These are phyloP conservation scores for Auriscalpium vulgare DNA, from an alignment of 768 basidiomycete genomes.

Conservation along the genomic window DNA sequence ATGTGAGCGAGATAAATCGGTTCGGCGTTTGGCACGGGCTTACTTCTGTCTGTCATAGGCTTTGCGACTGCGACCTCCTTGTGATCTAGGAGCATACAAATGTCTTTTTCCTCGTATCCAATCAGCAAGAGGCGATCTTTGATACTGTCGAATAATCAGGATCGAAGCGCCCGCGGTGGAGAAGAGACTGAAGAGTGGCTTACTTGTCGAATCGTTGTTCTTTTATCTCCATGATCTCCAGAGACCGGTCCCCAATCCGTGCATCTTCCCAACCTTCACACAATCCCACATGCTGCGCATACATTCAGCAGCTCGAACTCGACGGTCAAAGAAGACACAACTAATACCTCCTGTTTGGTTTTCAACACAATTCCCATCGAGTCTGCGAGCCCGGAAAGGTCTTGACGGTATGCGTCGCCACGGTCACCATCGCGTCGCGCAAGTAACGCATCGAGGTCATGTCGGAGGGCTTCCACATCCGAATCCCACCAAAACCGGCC, in stretches of 20 bases:
- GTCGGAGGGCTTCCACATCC: too few relatives aligned
- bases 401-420: background rate
- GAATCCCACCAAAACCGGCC: too few relatives aligned
- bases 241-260: constrained; percentile 1
- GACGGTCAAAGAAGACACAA: background rate
- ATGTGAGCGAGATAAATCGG: background rate
- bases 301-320: background rate
- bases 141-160: background rate
- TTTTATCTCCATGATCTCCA: constrained; percentile 1
- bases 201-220: constrained; percentile 7
- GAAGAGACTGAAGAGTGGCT: background rate
- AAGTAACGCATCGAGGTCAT: background rate
- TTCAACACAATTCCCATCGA: background rate
- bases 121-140: background rate
- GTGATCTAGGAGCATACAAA: background rate
- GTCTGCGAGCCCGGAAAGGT: background rate
- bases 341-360: background rate
- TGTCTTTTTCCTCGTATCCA: background rate
- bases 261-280: constrained; percentile 4
- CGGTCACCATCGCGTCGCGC: background rate
- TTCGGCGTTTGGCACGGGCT: too few relatives aligned
- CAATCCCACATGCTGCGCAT: background rate
- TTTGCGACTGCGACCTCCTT: constrained; percentile 6
- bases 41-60: constrained; percentile 10
- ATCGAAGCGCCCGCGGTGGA: background rate